These are phyloP conservation scores for Pleodorina starrii DNA, from an alignment of 139 green algal species.

Conservation along the genomic window DNA sequence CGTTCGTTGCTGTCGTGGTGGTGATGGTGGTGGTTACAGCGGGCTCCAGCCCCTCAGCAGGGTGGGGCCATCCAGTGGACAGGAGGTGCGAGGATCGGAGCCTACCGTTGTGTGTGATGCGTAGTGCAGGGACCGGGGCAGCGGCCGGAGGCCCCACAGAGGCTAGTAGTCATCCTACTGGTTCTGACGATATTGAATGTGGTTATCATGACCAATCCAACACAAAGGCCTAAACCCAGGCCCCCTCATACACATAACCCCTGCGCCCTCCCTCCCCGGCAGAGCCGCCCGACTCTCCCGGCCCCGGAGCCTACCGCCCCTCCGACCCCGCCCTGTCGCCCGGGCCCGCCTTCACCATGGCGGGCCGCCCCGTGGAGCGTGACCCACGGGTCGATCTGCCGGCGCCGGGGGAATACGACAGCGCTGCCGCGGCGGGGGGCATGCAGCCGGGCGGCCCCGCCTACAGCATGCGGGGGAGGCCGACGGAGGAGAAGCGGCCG, in stretches of 20 bases:
- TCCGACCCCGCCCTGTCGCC: neutral
- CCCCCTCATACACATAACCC: neutral
- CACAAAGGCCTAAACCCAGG: too few relatives aligned
- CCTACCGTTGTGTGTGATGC: too few relatives aligned
- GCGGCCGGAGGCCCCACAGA: too few relatives aligned
- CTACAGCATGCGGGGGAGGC: conserved; percentile 33
- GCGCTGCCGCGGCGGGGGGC: neutral
- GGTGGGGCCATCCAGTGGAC: too few relatives aligned
- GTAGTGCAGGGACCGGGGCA: too few relatives aligned
- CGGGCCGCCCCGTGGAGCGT: neutral
- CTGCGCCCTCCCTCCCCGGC: neutral
- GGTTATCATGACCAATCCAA: too few relatives aligned
- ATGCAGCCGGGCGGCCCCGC: conserved; percentile 23
- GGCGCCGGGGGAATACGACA: conserved; percentile 54
- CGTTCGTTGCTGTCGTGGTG: too few relatives aligned
- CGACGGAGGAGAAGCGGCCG: neutral
- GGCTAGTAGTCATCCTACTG: too few relatives aligned
- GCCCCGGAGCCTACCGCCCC: conserved; percentile 49
- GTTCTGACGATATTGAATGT: too few relatives aligned
- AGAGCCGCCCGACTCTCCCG: conserved; percentile 49
- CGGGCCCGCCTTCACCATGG: conserved; percentile 61
- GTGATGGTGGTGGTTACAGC: too few relatives aligned
- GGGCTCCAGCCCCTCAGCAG: too few relatives aligned
- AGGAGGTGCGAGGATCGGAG: too few relatives aligned
- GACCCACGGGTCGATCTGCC: conserved; percentile 26